Evolutionary conservation across 805 yeast species (phyloP), one percentile per base, ranked within the genome.

Genomic region (Yarrowia sp.): DNA sequence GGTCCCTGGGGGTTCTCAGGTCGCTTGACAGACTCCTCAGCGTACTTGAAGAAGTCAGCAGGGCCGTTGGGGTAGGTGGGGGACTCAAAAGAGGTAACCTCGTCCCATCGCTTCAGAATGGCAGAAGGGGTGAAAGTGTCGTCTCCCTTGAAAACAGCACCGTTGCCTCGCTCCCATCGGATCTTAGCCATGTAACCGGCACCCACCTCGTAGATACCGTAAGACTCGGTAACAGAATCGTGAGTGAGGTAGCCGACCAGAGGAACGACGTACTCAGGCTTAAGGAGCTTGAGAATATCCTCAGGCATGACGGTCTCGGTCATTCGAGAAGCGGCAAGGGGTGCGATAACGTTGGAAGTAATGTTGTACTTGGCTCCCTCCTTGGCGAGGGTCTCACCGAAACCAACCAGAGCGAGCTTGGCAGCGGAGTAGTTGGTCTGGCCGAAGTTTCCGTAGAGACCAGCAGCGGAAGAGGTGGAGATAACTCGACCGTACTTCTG

Each of bases 401-500:
- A 85, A 11, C 98, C 98, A 65, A 93, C 89, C 62, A 92, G 79
- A 17, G 90, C 98, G 67, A 89, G 79, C 77, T 93, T 93, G 22
- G 97, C 98, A 30, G 97, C 92, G 0, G 97, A 86, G 78, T 93
- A 93, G 79, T 93, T 93, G 43, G 96, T 85, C 79, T 93, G 99
- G 58, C 99, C 99, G 78, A 92, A 93, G 78, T 92, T 92, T 67
- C 99, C 99, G 75, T 88, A 93, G 69, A 93, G 81, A 22, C 99
- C 99, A 36, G 98, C 98, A 4, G 98, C 97, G 4, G 97, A 92
- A 28, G 96, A 86, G n/a, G 98, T 92, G 82, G 91, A 92, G 71
- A 93, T 78, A 70, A 93, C 83, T 71, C 98, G 83, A 68, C 99
- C 99, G 73, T 81, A 93, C 67, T 85, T 84, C 77, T 95, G 98